phyloP scores from a whole-genome alignment of 352 stramenopile species.

The Thalassiosira allenii region DNA sequence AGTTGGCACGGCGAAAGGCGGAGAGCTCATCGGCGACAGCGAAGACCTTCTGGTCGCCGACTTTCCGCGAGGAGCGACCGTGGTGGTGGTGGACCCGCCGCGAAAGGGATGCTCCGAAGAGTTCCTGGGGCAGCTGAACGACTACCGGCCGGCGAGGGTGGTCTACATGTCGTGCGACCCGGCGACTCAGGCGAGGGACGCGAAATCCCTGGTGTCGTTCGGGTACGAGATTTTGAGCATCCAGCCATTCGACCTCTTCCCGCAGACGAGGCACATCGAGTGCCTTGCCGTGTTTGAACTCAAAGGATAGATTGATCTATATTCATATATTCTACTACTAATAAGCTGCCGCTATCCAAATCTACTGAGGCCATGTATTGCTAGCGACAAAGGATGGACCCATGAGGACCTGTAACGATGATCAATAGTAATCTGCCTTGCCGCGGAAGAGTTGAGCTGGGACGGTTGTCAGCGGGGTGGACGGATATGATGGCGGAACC shows the following conservation, averaged over 20 bases:
- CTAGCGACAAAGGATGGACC: too few species aligned
- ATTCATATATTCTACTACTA: too few species aligned
- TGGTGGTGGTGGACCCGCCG: slow-evolving; percentile 89
- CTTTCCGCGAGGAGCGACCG: slow-evolving; percentile 83
- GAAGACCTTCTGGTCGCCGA: slow-evolving; percentile 61
- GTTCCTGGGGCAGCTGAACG: slow-evolving; percentile 89
- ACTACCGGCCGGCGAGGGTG: slow-evolving; percentile 84
- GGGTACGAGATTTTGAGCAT: slow-evolving; percentile 86
- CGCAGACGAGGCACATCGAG: slow-evolving; percentile 90
- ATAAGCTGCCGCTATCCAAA: too few species aligned
- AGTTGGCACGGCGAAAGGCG: slow-evolving; percentile 30
- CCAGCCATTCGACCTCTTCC: slow-evolving; percentile 90
- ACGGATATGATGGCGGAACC: too few species aligned
- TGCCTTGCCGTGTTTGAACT: slow-evolving; percentile 88
- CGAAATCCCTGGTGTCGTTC: slow-evolving; percentile 80
- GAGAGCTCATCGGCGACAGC: slow-evolving; percentile 2
- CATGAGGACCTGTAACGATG: too few species aligned
- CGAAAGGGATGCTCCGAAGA: slow-evolving; percentile 88
- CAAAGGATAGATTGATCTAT: too few species aligned
- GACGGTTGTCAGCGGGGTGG: too few species aligned
- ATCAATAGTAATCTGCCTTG: too few species aligned
- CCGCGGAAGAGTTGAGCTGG: too few species aligned
- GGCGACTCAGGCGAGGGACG: slow-evolving; percentile 88
- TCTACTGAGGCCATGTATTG: too few species aligned
- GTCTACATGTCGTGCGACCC: slow-evolving; percentile 91